Evolutionary conservation across 495 filamentous ascomycete species (phyloP).

Genomic region (Podospora sp.): DNA sequence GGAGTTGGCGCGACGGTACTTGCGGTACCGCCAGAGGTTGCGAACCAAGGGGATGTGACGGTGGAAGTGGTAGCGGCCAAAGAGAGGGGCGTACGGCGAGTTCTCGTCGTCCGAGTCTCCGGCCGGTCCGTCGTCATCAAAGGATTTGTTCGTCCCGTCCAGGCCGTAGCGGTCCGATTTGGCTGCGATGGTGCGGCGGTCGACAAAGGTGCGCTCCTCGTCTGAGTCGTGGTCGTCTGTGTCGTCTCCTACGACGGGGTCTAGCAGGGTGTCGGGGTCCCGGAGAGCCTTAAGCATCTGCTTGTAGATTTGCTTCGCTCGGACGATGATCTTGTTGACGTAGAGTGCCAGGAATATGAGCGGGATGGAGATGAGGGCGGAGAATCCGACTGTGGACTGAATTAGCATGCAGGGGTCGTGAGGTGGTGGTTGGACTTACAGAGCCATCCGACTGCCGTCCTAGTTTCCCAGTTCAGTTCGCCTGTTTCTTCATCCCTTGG

Average conservation of each 20-base stretch:
- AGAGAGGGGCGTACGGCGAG: constrained; percentile 12
- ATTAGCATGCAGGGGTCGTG: too few relatives aligned
- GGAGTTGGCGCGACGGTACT: constrained; percentile 1
- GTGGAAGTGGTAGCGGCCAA: constrained; percentile 21
- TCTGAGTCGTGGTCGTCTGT: constrained; percentile 20
- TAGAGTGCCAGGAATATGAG: constrained; percentile 24
- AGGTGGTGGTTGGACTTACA: constrained; percentile 5
- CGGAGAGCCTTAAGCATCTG: constrained; percentile 11
- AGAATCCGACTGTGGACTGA: constrained; percentile 20
- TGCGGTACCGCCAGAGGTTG: constrained; percentile 11
- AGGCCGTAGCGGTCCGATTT: constrained; percentile 5
- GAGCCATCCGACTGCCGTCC: constrained; percentile 9
- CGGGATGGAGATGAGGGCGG: constrained; percentile 19
- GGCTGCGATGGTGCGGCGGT: neutral
- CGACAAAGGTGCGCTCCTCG: constrained; percentile 16
- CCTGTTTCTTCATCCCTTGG: constrained; percentile 17
- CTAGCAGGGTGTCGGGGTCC: constrained; percentile 5
- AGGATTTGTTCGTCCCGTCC: constrained; percentile 3
- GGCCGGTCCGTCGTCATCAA: neutral
- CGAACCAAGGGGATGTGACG: constrained; percentile 15
- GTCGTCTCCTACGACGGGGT: neutral
- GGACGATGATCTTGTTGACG: constrained; percentile 22
- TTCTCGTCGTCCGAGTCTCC: neutral
- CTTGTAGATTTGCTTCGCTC: constrained; percentile 11
- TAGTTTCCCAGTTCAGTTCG: constrained; percentile 16